Evolutionary conservation across 2,329 filamentous ascomycete species (phyloP).

Genomic region (Fusarium sp.): DNA sequence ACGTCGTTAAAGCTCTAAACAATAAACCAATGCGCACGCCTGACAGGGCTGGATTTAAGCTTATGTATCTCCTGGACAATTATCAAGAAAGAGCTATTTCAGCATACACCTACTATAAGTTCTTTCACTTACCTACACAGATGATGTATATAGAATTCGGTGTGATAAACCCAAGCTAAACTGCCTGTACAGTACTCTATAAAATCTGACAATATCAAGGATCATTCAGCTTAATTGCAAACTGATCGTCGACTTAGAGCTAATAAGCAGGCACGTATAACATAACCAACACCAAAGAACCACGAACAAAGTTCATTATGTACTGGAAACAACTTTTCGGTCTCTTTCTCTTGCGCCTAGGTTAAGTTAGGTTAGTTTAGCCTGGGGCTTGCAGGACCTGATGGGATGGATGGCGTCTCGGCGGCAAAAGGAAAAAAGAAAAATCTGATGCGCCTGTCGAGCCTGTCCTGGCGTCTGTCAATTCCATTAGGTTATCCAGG

Average conservation of each 20-base stretch:
- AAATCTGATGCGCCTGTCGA: slow-evolving; percentile 33
- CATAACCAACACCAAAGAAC: neutral
- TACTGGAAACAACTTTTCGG: neutral
- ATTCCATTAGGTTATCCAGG: slow-evolving; percentile 11
- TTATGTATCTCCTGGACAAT: neutral
- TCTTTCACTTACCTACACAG: too few species aligned
- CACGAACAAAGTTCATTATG: neutral
- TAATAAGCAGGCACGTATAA: slow-evolving; percentile 13
- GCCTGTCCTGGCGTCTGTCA: slow-evolving; percentile 9
- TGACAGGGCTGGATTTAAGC: slow-evolving; percentile 3
- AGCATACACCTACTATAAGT: neutral
- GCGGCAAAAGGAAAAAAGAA: slow-evolving; percentile 30
- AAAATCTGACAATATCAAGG: neutral
- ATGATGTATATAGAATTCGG: neutral
- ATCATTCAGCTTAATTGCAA: neutral
- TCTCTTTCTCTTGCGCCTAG: neutral
- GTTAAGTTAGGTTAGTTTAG: neutral
- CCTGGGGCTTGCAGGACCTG: neutral
- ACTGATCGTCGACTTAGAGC: neutral
- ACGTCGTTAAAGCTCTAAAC: neutral
- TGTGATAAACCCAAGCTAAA: neutral
- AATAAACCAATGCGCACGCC: neutral
- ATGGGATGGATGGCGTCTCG: slow-evolving; percentile 27
- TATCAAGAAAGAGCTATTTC: neutral
- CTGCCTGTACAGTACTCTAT: neutral